Percentiles rank a stretch among this genome's conserved stretches.
phyloP scores from a whole-genome alignment of 1,284 basidiomycete genomes.

The Naganishia sp. region DNA sequence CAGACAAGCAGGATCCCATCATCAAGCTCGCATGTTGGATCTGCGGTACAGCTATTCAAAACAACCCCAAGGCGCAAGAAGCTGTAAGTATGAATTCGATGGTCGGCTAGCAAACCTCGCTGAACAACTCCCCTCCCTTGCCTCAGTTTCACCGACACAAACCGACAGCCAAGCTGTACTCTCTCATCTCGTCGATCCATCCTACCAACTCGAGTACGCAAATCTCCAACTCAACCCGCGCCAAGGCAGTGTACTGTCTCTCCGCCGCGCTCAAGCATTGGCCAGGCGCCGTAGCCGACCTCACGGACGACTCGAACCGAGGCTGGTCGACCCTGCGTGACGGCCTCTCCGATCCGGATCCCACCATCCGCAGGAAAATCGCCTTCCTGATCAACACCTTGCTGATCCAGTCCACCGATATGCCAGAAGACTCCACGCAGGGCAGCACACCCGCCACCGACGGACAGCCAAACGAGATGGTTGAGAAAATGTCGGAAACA shows the following conservation, averaged over 20 bases:
- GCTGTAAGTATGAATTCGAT: constrained; percentile 61
- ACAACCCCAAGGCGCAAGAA: constrained; percentile 87
- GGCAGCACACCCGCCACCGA: constrained; percentile 30
- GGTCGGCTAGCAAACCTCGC: neutral
- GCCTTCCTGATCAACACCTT: constrained; percentile 81
- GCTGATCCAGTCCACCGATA: constrained; percentile 61
- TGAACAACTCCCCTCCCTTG: constrained; percentile 11
- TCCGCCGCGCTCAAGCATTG: constrained; percentile 80
- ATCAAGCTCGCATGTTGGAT: constrained; percentile 83
- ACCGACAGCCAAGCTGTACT: constrained; percentile 63
- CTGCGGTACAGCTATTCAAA: constrained; percentile 89
- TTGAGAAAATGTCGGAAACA: constrained; percentile 39
- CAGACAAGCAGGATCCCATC: constrained; percentile 63
- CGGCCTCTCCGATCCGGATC: constrained; percentile 66
- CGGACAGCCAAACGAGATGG: constrained; percentile 39
- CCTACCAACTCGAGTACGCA: constrained; percentile 48
- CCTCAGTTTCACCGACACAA: constrained; percentile 66
- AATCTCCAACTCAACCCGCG: constrained; percentile 59
- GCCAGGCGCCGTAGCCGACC: constrained; percentile 38
- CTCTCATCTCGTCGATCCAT: constrained; percentile 62
- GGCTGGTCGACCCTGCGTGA: constrained; percentile 41
- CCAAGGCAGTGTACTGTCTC: constrained; percentile 84
- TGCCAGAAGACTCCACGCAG: constrained; percentile 52
- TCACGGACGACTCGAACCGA: constrained; percentile 33
- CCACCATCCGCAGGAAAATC: constrained; percentile 75